Evolutionary conservation across 1,139 yeast species (phyloP).

Genomic region (Protomyces pachydermus): DNA sequence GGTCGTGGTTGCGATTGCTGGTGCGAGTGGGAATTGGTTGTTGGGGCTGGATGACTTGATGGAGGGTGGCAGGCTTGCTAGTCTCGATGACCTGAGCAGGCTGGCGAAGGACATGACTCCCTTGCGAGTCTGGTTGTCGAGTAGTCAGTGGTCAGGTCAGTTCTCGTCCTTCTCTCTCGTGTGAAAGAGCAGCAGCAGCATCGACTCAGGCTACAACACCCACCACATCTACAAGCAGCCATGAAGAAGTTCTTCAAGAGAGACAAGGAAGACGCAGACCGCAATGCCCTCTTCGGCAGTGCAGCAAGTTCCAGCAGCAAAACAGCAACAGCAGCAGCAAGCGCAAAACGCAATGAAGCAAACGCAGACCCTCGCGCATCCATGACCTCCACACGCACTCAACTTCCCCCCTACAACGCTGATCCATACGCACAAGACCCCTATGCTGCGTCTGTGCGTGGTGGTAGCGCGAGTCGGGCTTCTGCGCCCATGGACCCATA

Average conservation of each 20-base stretch:
- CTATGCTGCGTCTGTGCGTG: not conserved
- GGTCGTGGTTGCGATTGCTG: conserved; percentile 13
- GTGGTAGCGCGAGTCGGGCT: too few species aligned
- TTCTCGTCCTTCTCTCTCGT: not conserved
- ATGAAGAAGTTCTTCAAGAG: conserved; percentile 22
- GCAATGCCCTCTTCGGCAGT: conserved; percentile 23
- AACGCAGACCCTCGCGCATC: not conserved
- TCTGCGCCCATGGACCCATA: not conserved
- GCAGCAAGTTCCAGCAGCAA: not conserved
- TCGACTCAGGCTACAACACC: not conserved
- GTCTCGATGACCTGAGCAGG: conserved; percentile 9
- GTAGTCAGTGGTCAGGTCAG: not conserved
- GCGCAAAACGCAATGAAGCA: not conserved
- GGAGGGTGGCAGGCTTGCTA: conserved; percentile 13
- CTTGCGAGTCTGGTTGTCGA: not conserved
- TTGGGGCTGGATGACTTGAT: conserved; percentile 1
- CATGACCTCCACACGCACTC: not conserved
- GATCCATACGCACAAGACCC: conserved; percentile 10
- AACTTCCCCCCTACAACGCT: conserved; percentile 8
- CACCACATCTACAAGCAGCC: not conserved
- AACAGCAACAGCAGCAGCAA: conserved; percentile 1
- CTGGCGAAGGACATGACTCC: not conserved
- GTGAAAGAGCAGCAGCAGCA: not conserved
- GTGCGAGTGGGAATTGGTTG: conserved; percentile 8
- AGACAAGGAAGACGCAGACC: conserved; percentile 11